Base-by-base conservation (phyloP, 805 yeast species). In the Kuraishia piskuri region DNA sequence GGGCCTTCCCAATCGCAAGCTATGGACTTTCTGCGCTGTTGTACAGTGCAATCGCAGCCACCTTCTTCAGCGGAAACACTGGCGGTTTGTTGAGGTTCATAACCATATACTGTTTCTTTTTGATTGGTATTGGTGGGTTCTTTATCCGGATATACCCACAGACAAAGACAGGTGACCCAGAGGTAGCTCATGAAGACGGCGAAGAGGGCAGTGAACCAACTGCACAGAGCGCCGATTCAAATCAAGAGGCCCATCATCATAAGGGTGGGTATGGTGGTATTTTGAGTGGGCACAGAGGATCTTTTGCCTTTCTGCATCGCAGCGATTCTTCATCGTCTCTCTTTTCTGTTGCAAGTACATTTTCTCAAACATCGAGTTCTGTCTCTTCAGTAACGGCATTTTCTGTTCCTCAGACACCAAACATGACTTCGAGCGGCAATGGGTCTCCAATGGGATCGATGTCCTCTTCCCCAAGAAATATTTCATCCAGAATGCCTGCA, bases 21-120 rank as follows among this genome's bases (percentile, higher is more conserved):
- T 87, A 80, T 65, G 95, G 92, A 0, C 67, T 87, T 46, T 79
- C 90, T 5, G 90, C 92, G 2, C 73, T 87, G 46, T 58, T 84
- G 20, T 84, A 83, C 61, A 80, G 89, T 2, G 64, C 77, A 2
- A 59, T 84, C 2, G 78, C 88, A 14, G 80, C 86, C 0, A 59
- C 67, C 5, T 72, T 77, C 51, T 86, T 79, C 58, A 64, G 68
- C 7, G 79, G 75, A 31, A 67, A 84, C 57, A 76, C 88, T 1
- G 77, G 74, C 5, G 80, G 79, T 0, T 71, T 86, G 1, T 70
- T 87, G 48, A 63, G 64, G 52, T 86, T 86, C 62, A 73, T 87
- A 55, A 68, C 84, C 0, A 54, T 77, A 1, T 74, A 73, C 50
- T 78, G 89, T 52, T 84, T 83, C 2, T 36, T 66, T 0, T 61